Evolutionary conservation across 768 basidiomycete species (phyloP).

Genomic region (Harrya chromipes): DNA sequence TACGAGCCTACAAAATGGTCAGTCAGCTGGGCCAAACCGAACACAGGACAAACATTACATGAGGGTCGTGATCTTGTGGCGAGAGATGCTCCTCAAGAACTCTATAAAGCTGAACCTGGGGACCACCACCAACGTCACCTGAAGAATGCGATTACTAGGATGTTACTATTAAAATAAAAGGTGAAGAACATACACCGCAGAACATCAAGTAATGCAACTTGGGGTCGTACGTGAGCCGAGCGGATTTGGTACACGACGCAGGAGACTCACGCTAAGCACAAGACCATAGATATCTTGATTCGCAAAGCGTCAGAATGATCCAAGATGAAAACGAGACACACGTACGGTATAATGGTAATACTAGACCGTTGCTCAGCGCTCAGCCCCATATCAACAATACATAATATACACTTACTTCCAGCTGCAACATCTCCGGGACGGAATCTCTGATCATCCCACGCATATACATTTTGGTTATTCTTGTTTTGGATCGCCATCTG

Average conservation of each 20-base stretch:
- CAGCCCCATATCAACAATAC: not conserved
- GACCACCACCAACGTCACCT: conserved; percentile 58
- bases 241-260: not conserved
- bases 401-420: conserved; percentile 42
- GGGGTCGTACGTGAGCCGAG: conserved; percentile 6
- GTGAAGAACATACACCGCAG: conserved; percentile 41
- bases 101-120: conserved; percentile 60
- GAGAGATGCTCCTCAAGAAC: conserved; percentile 60
- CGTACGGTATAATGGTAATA: conserved; percentile 61
- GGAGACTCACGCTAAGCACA: conserved; percentile 46
- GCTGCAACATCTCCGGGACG: conserved; percentile 54
- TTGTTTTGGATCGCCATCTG: conserved; percentile 54
- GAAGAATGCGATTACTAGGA: conserved; percentile 6
- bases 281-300: conserved; percentile 58
- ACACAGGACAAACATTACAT: conserved; percentile 35
- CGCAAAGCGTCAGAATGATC: conserved; percentile 11
- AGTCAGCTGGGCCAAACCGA: not conserved
- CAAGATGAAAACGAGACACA: conserved; percentile 13
- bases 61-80: conserved; percentile 54
- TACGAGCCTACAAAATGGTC: conserved; percentile 43
- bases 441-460: conserved; percentile 39
- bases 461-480: conserved; percentile 37
- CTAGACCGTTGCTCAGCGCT: conserved; percentile 30
- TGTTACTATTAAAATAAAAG: not conserved
- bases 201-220: conserved; percentile 56